Evolutionary conservation across 352 stramenopile genomes (phyloP).

Genomic region (Globisporangium emineosum): DNA sequence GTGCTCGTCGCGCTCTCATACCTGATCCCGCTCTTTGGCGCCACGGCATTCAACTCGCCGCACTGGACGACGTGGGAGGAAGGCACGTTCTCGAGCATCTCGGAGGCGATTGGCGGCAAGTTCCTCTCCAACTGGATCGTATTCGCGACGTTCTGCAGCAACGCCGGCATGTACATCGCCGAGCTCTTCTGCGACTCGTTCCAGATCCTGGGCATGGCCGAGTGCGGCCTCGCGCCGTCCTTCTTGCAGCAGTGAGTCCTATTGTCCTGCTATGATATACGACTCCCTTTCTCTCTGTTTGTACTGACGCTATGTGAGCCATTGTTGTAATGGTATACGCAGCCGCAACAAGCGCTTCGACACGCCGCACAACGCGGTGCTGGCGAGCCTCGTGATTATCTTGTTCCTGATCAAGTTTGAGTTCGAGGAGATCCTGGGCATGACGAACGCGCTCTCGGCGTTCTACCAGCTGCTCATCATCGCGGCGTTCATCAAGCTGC

Average conservation of each 20-base stretch:
- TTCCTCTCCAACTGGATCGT: slow-evolving; percentile 90
- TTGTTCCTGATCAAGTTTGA: slow-evolving; percentile 51
- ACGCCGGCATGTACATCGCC: slow-evolving; percentile 90
- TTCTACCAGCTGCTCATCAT: slow-evolving; percentile 87
- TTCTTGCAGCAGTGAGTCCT: slow-evolving; percentile 76
- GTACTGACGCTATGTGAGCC: not conserved
- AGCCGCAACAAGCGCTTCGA: slow-evolving; percentile 55
- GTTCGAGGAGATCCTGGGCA: slow-evolving; percentile 76
- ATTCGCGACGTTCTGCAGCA: slow-evolving; percentile 83
- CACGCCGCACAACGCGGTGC: slow-evolving; percentile 46
- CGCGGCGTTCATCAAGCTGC: slow-evolving; percentile 86
- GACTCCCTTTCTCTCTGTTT: not conserved
- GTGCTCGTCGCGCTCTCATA: slow-evolving; percentile 83
- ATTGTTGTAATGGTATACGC: not conserved
- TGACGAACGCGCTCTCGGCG: slow-evolving; percentile 90
- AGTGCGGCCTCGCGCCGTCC: slow-evolving; percentile 82
- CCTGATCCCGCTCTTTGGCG: slow-evolving; percentile 83
- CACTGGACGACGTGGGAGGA: slow-evolving; percentile 86
- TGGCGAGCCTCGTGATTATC: slow-evolving; percentile 44
- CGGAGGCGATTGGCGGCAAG: slow-evolving; percentile 72
- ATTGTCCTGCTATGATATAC: slow-evolving; percentile 39
- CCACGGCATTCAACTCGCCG: slow-evolving; percentile 59
- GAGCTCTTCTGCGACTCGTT: slow-evolving; percentile 93
- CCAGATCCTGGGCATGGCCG: slow-evolving; percentile 77
- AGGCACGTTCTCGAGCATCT: slow-evolving; percentile 86